A percentile compares a stretch with the other conserved stretches of the same genome.
These are phyloP conservation scores for Datisca glomerata DNA, from an alignment of 306 rosid species.

Conservation along the genomic window DNA sequence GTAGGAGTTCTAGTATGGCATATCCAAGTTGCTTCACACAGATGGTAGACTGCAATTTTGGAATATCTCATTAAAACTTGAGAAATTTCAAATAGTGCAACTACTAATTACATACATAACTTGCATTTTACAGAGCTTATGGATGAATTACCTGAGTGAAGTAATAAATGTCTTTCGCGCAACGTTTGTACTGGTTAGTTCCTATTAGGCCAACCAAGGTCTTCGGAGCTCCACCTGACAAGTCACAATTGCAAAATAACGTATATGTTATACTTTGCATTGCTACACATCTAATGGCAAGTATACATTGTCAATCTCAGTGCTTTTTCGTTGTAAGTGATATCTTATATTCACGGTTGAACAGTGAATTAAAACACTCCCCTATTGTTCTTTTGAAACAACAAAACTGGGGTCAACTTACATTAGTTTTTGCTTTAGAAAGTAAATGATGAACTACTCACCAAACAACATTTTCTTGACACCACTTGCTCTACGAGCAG, in stretches of 20 bases:
- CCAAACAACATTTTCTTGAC: slow-evolving; percentile 82
- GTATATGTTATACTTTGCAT: too few species aligned
- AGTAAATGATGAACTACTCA: slow-evolving; percentile 27
- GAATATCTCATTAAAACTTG: slow-evolving; percentile 2
- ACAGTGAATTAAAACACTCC: too few species aligned
- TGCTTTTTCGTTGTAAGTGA: too few species aligned
- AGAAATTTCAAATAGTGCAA: slow-evolving; percentile 4
- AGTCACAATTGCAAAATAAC: too few species aligned
- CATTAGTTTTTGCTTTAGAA: not conserved
- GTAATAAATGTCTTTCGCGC: slow-evolving; percentile 82
- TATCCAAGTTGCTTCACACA: slow-evolving; percentile 87
- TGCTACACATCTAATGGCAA: too few species aligned
- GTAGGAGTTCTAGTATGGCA: slow-evolving; percentile 59
- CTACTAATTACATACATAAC: too few species aligned
- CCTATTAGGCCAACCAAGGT: slow-evolving; percentile 89
- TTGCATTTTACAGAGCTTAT: too few species aligned
- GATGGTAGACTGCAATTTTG: slow-evolving; percentile 43
- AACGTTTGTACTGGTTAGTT: slow-evolving; percentile 67
- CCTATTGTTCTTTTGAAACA: too few species aligned
- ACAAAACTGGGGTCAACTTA: not conserved
- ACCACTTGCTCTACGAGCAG: slow-evolving; percentile 87
- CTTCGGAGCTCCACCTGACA: slow-evolving; percentile 86
- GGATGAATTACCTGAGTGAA: slow-evolving; percentile 70
- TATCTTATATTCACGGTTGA: too few species aligned
- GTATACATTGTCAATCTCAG: too few species aligned